These are phyloP conservation scores for Claviceps arundinis DNA, from an alignment of 2,329 filamentous ascomycete genomes.

Conservation along the genomic window DNA sequence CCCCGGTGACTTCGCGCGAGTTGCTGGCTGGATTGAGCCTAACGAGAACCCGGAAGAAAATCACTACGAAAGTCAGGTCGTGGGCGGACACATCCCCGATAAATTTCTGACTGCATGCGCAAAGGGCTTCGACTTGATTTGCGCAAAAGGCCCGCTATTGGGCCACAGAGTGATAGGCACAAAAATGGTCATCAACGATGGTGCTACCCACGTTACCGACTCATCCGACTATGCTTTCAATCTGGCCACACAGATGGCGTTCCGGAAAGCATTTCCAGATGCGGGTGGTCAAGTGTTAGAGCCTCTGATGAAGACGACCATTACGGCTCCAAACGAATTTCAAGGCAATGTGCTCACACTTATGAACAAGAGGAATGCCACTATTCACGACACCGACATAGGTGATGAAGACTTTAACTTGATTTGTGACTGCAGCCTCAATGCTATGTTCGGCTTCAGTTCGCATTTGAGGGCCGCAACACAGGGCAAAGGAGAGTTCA, in stretches of 20 bases:
- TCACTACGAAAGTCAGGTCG: constrained; percentile 73
- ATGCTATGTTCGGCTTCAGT: constrained; percentile 96
- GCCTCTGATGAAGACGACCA: constrained; percentile 95
- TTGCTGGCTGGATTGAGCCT: constrained; percentile 84
- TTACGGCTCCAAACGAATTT: constrained; percentile 93
- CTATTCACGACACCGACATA: constrained; percentile 91
- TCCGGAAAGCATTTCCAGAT: constrained; percentile 80
- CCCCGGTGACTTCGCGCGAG: constrained; percentile 87
- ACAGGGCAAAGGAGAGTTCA: constrained; percentile 96
- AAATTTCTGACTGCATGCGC: constrained; percentile 91
- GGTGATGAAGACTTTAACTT: constrained; percentile 89
- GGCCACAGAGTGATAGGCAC: constrained; percentile 87
- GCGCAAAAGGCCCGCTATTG: constrained; percentile 76
- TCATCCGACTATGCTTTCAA: constrained; percentile 96
- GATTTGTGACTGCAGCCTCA: constrained; percentile 81
- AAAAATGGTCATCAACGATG: constrained; percentile 87
- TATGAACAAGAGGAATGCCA: constrained; percentile 91
- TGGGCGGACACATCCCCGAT: constrained; percentile 83
- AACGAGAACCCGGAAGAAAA: constrained; percentile 61
- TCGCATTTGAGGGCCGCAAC: constrained; percentile 83
- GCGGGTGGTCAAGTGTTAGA: constrained; percentile 78
- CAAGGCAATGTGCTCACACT: constrained; percentile 91
- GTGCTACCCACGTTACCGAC: constrained; percentile 94
- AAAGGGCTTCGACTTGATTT: constrained; percentile 80
- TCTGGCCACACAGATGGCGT: constrained; percentile 87